A percentile compares a stretch with the other conserved stretches of the same genome.
phyloP scores from a whole-genome alignment of 306 rosid species.

The Senna tora region DNA sequence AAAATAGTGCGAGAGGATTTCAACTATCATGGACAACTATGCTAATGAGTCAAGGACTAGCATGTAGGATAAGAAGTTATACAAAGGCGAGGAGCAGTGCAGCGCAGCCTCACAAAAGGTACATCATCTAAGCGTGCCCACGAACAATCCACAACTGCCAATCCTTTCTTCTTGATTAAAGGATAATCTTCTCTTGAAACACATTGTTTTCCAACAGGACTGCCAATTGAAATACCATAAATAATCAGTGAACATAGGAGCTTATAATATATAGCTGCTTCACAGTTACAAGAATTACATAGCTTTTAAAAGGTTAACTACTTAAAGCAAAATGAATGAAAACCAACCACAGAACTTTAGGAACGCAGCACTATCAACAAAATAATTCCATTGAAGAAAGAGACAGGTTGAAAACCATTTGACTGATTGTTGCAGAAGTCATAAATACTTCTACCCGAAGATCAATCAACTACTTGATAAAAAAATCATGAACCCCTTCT shows the following conservation, averaged over 20 bases:
- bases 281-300: slow-evolving; percentile 32
- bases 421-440: slow-evolving; percentile 16
- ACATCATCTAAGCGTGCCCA: slow-evolving; percentile 96
- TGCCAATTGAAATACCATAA: slow-evolving; percentile 44
- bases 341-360: slow-evolving; percentile 2
- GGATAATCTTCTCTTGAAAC: slow-evolving; percentile 87
- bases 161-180: slow-evolving; percentile 68
- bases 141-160: slow-evolving; percentile 98
- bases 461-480: slow-evolving; percentile 8
- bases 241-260: slow-evolving; percentile 19
- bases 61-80: slow-evolving; percentile 43
- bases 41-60: slow-evolving; percentile 15
- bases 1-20: slow-evolving; percentile 8
- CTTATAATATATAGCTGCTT: slow-evolving; percentile 26
- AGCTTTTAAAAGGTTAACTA: slow-evolving; percentile 26
- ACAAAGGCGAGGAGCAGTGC: slow-evolving; percentile 91
- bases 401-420: slow-evolving; percentile 20
- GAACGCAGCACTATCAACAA: background rate
- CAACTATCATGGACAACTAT: slow-evolving; percentile 23
- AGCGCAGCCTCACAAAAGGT: slow-evolving; percentile 87
- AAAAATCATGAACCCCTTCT: slow-evolving; percentile 21
- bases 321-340: background rate
- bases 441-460: background rate
- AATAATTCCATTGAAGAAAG: slow-evolving; percentile 6
- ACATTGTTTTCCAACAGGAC: slow-evolving; percentile 87